Conservation (phyloP, 108 stramenopile genomes). For the Nitzschia palea region DNA sequence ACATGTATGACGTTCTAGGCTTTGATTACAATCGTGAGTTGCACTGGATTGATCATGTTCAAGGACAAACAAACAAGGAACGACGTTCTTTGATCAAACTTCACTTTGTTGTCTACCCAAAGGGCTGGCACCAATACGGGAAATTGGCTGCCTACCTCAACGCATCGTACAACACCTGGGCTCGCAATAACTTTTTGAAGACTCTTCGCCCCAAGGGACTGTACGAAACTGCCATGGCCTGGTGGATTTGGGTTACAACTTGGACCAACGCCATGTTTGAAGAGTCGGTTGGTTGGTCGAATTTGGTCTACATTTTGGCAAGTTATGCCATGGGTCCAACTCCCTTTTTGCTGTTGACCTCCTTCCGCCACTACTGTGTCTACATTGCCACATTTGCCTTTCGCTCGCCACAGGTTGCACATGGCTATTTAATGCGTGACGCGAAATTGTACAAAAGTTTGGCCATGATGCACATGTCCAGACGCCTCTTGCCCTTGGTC, state of each 20-base stretch:
- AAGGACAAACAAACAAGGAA: conserved; percentile 42
- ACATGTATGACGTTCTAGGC: conserved; percentile 47
- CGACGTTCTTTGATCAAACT: conserved; percentile 54
- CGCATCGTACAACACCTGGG: conserved; percentile 55
- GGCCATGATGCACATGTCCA: conserved; percentile 44
- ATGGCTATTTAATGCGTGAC: conserved; percentile 56
- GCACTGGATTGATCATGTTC: conserved; percentile 66
- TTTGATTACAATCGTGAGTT: conserved; percentile 66
- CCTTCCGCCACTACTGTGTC: conserved; percentile 52
- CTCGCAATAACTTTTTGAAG: conserved; percentile 50
- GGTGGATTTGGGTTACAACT: conserved; percentile 66
- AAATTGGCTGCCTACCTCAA: conserved; percentile 40
- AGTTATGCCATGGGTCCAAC: conserved; percentile 39
- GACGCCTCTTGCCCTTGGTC: conserved; percentile 41
- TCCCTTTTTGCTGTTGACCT: conserved; percentile 51
- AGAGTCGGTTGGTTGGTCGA: conserved; percentile 47
- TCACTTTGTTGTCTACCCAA: conserved; percentile 57
- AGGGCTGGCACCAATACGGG: conserved; percentile 60
- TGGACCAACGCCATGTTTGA: conserved; percentile 47
- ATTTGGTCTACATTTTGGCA: conserved; percentile 40
- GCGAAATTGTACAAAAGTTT: conserved; percentile 51
- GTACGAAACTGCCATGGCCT: conserved; percentile 40
- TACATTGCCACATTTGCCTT: conserved; percentile 63
- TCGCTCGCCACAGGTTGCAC: conserved; percentile 45
- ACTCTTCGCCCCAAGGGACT: conserved; percentile 36